phyloP scores from a whole-genome alignment of 2,329 filamentous ascomycete genomes.

The Whalleya microplaca region DNA sequence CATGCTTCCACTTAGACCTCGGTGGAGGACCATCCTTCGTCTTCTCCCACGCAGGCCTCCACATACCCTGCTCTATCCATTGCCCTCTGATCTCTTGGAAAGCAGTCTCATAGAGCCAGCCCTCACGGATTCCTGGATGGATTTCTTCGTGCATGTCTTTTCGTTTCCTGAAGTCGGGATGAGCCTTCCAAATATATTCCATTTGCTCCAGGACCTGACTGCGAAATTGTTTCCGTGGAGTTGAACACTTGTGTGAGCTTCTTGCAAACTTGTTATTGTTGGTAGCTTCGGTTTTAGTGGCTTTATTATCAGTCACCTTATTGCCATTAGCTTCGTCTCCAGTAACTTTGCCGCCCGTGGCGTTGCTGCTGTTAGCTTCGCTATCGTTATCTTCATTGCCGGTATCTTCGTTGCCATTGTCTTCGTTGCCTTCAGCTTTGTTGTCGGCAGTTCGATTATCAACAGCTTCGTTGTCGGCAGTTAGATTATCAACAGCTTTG shows the following conservation, averaged over 20 bases:
- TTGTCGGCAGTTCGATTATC: no score
- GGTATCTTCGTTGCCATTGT: no score
- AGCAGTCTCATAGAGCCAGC: conserved; percentile 6
- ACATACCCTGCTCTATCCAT: conserved; percentile 9
- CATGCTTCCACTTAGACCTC: conserved; percentile 1
- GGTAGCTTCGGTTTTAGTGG: not conserved
- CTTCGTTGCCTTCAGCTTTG: no score
- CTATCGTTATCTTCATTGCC: no score
- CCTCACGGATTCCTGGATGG: not conserved
- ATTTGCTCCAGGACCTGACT: conserved; percentile 6
- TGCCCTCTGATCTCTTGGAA: conserved; percentile 1
- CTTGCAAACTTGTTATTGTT: not conserved
- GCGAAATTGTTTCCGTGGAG: conserved; percentile 3
- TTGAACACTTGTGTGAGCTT: not conserved
- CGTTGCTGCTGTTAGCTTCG: no score
- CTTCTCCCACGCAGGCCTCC: not conserved
- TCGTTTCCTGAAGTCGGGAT: not conserved
- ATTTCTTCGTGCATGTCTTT: conserved; percentile 1
- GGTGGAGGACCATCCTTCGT: not conserved
- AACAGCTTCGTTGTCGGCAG: no score
- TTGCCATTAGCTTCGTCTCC: no score
- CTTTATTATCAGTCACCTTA: no score
- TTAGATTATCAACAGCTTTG: no score
- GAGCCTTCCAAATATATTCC: conserved; percentile 4
- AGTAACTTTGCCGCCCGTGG: no score